These are phyloP conservation scores for Colletotrichum aenigma DNA, from an alignment of 2,329 filamentous ascomycete species.

Conservation along the genomic window DNA sequence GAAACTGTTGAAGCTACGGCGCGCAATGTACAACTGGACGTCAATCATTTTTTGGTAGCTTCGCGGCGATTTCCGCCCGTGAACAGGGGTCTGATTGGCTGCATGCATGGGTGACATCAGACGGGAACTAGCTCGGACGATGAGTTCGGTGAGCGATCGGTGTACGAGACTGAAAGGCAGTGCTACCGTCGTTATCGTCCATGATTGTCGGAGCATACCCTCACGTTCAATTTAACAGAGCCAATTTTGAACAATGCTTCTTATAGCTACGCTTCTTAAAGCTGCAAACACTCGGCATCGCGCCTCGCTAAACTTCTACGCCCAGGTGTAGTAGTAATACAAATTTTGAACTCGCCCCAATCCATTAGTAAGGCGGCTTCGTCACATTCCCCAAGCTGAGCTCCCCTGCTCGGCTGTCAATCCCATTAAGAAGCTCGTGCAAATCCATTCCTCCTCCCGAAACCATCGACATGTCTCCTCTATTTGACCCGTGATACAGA, in stretches of 20 bases:
- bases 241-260: background rate
- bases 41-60: slow-evolving; percentile 10
- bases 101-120: slow-evolving; percentile 4
- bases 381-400: slow-evolving; percentile 49
- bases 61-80: background rate
- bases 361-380: slow-evolving; percentile 51
- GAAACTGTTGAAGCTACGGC: background rate
- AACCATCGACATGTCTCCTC: slow-evolving; percentile 32
- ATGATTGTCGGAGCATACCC: background rate
- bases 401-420: slow-evolving; percentile 53
- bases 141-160: slow-evolving; percentile 1
- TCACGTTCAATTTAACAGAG: background rate
- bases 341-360: background rate
- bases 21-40: background rate
- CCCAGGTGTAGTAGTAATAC: slow-evolving; percentile 14
- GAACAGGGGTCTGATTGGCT: slow-evolving; percentile 1
- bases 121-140: background rate
- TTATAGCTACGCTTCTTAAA: background rate
- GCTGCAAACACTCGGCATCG: slow-evolving; percentile 9
- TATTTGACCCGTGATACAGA: slow-evolving; percentile 20
- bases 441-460: slow-evolving; percentile 48
- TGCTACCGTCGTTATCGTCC: background rate
- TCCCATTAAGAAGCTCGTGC: slow-evolving; percentile 53
- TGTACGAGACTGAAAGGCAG: background rate
- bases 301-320: slow-evolving; percentile 19